These are phyloP conservation scores for Phytophthora capsici DNA, from an alignment of 352 stramenopile species.

Conservation along the genomic window DNA sequence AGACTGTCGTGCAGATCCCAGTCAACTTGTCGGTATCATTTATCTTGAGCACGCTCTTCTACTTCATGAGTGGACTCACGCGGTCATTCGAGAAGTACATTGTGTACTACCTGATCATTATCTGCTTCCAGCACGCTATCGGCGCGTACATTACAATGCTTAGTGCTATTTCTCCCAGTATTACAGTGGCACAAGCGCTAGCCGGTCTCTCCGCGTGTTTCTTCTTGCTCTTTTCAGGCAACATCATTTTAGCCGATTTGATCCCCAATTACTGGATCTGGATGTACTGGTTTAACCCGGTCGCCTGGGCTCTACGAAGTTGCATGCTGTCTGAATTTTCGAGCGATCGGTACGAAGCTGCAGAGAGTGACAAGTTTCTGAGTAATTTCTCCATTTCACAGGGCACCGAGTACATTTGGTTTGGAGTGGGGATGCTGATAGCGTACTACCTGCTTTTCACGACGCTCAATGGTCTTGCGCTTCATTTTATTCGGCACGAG, in stretches of 20 bases:
- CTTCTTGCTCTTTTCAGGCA: constrained; percentile 64
- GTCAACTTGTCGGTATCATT: background rate
- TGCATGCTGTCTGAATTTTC: background rate
- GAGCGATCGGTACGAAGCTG: background rate
- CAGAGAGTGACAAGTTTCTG: background rate
- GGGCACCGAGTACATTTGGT: background rate
- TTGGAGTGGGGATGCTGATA: background rate
- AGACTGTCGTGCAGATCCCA: background rate
- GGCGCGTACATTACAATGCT: background rate
- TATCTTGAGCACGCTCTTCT: background rate
- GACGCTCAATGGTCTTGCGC: background rate
- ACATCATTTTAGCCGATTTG: constrained; percentile 61
- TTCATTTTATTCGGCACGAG: constrained; percentile 1
- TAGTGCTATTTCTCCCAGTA: background rate
- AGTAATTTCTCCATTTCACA: background rate
- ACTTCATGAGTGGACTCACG: background rate
- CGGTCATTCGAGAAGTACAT: background rate
- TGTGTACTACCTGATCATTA: background rate
- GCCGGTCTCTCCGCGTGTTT: constrained; percentile 40
- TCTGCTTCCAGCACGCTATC: constrained; percentile 13
- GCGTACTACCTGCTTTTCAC: background rate
- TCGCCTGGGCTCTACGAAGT: constrained; percentile 34
- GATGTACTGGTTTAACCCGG: constrained; percentile 67
- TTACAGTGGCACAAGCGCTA: background rate
- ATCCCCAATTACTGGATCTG: constrained; percentile 69